Percentiles rank a stretch among this genome's conserved stretches.
phyloP scores from a whole-genome alignment of 2,329 filamentous ascomycete genomes.

The Rutstroemia sp. region DNA sequence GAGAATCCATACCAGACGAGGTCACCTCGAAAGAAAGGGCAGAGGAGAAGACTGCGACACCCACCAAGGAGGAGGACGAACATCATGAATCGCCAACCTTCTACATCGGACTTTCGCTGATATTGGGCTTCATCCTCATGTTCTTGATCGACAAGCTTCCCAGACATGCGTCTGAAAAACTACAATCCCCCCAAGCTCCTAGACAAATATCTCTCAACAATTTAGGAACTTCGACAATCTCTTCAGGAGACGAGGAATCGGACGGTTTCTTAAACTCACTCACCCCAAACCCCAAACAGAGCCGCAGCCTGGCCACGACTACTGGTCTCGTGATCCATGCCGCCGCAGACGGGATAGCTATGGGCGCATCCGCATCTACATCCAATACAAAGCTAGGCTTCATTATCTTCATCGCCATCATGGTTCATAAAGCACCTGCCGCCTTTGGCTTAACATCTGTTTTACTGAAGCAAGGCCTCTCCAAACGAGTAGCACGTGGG shows the following conservation, averaged over 20 bases:
- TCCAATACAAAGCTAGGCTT: conserved; percentile 70
- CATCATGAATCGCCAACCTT: conserved; percentile 50
- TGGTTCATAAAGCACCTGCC: conserved; percentile 95
- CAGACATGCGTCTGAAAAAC: conserved; percentile 58
- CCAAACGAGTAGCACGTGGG: conserved; percentile 74
- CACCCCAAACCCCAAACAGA: conserved; percentile 48
- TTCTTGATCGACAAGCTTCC: conserved; percentile 88
- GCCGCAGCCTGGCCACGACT: conserved; percentile 71
- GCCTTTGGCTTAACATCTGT: conserved; percentile 92
- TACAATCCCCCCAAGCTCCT: conserved; percentile 58
- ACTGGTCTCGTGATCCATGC: conserved; percentile 94
- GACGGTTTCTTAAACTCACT: conserved; percentile 53
- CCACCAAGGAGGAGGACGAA: conserved; percentile 26
- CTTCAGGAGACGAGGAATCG: conserved; percentile 42
- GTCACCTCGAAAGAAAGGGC: conserved; percentile 3
- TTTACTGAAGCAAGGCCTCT: conserved; percentile 81
- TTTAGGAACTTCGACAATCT: conserved; percentile 47
- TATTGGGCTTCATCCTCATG: conserved; percentile 91
- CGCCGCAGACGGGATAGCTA: conserved; percentile 87
- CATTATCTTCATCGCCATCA: conserved; percentile 91
- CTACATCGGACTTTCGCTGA: conserved; percentile 80
- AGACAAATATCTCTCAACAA: conserved; percentile 87
- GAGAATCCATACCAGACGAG: not conserved
- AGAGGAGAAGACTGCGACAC: conserved; percentile 3
- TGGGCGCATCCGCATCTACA: conserved; percentile 80